Evolutionary conservation across 1,139 yeast species (phyloP).

Genomic region (Starmera stellimalicola): DNA sequence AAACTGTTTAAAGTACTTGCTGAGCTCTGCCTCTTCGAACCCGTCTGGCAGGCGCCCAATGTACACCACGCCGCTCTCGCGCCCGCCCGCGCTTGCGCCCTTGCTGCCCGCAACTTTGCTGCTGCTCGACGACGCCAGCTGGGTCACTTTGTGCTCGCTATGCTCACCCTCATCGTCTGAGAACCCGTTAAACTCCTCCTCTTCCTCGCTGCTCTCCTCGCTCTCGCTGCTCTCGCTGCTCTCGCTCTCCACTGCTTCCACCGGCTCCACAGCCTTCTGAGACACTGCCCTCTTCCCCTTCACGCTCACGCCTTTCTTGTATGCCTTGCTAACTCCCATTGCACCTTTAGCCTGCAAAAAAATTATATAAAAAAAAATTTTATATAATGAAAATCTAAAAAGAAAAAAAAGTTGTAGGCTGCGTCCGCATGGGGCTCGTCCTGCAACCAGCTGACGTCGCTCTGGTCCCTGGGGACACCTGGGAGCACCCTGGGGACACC

Average conservation of each 20-base stretch:
- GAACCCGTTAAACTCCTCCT: slow-evolving; percentile 23
- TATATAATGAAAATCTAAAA: too few relatives aligned
- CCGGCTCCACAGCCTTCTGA: slow-evolving; percentile 11
- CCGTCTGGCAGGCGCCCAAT: slow-evolving; percentile 91
- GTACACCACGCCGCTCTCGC: slow-evolving; percentile 65
- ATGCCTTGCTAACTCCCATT: too few relatives aligned
- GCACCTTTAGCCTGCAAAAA: too few relatives aligned
- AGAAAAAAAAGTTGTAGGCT: too few relatives aligned
- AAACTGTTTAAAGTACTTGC: slow-evolving; percentile 78
- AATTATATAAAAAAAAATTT: too few relatives aligned
- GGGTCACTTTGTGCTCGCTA: slow-evolving; percentile 20
- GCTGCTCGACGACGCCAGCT: slow-evolving; percentile 12
- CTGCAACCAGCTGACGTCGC: too few relatives aligned
- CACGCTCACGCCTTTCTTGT: slow-evolving; percentile 5
- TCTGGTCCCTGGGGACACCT: too few relatives aligned
- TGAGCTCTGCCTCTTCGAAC: slow-evolving; percentile 70
- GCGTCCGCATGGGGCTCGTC: too few relatives aligned
- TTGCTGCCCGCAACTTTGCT: slow-evolving; percentile 7
- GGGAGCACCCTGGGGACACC: too few relatives aligned
- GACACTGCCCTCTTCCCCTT: slow-evolving; percentile 7
- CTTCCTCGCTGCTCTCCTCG: slow-evolving; percentile 16
- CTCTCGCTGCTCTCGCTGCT: slow-evolving; percentile 18
- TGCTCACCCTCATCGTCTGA: slow-evolving; percentile 17
- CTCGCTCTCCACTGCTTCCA: slow-evolving; percentile 20
- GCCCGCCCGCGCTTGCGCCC: too few relatives aligned